Base-by-base conservation (phyloP, 2,329 filamentous ascomycete species). In the Cryphonectria nitschkei region DNA sequence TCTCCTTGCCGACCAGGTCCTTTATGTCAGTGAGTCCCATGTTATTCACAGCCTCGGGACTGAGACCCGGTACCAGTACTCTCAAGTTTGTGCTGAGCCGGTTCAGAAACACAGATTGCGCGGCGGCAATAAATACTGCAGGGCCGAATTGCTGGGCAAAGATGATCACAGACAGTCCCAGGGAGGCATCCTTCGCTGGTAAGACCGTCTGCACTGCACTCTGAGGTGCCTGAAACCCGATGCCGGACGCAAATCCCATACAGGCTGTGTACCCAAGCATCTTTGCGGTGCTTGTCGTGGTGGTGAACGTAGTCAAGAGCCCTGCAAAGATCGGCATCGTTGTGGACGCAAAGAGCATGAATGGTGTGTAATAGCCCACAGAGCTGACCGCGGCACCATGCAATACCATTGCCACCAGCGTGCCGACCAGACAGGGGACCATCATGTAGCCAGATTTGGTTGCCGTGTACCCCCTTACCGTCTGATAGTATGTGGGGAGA, bases 401-500 rank as follows among this genome's bases (percentile, higher is more conserved):
- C 0, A 78, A 76, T 6, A 80, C 77, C 13, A 81, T 80, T 65
- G 75, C 74, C n/a, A 82, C 41, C 29, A 79, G 77, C n/a, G 82
- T 74, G 1, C 77, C 75, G 3, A 78, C 73, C n/a, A 81, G 75
- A n/a, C 79, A 71, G 7, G 82, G 79, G 0, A 84, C 73, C 68
- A 80, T 81, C 41, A 76, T 73, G 29, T 82, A 77, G 1, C 80
- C 80, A 9, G 75, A 76, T 16, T 77, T 73, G 52, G 78, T 76
- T 1, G 80, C 76, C 3, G 74, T 75, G 13, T 76, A 78, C 16
- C 76, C 77, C 63, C 77, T 76, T 65, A 84, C 75, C 67, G 79
- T 76, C 74, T 84, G 80, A 76, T 83, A 82, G 77, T 81, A 83
- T 66, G 82, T 78, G 0, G 82, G 81, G 0, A 83, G 75, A 72